Conservation (phyloP, 257 asterid species). For the Penstemon barbatus region DNA sequence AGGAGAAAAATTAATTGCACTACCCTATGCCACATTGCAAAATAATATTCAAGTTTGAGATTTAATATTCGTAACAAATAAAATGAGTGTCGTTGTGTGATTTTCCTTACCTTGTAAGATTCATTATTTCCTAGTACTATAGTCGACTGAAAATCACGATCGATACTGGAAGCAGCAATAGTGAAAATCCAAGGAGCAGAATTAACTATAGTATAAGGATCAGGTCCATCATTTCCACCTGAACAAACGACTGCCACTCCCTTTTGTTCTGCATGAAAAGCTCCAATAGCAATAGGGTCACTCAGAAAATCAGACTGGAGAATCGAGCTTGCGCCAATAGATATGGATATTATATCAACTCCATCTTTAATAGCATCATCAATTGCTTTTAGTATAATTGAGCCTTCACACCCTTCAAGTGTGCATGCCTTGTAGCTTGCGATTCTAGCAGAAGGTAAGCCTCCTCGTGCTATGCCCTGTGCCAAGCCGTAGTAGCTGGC, state of each 20-base stretch:
- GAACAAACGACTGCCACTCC: slow-evolving; percentile 68
- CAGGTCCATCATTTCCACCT: slow-evolving; percentile 74
- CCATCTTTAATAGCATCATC: slow-evolving; percentile 79
- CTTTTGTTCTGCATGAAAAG: slow-evolving; percentile 65
- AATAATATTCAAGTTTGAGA: neutral
- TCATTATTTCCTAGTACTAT: slow-evolving; percentile 53
- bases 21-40: slow-evolving; percentile 41
- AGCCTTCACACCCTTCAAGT: slow-evolving; percentile 49
- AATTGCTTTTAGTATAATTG: slow-evolving; percentile 55
- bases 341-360: slow-evolving; percentile 69
- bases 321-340: slow-evolving; percentile 51
- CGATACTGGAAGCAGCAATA: slow-evolving; percentile 67
- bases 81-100: neutral
- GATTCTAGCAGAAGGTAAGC: slow-evolving; percentile 60
- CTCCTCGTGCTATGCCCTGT: slow-evolving; percentile 64
- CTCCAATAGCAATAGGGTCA: slow-evolving; percentile 78
- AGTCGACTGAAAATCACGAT: slow-evolving; percentile 49
- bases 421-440: slow-evolving; percentile 72
- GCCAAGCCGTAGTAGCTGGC: slow-evolving; percentile 73
- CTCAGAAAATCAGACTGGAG: slow-evolving; percentile 47
- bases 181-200: slow-evolving; percentile 86
- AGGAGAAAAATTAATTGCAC: slow-evolving; percentile 64
- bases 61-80: neutral
- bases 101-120: slow-evolving; percentile 43
- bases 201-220: slow-evolving; percentile 52